phyloP scores from a whole-genome alignment of 208 protist species.

The Leishmania major region DNA sequence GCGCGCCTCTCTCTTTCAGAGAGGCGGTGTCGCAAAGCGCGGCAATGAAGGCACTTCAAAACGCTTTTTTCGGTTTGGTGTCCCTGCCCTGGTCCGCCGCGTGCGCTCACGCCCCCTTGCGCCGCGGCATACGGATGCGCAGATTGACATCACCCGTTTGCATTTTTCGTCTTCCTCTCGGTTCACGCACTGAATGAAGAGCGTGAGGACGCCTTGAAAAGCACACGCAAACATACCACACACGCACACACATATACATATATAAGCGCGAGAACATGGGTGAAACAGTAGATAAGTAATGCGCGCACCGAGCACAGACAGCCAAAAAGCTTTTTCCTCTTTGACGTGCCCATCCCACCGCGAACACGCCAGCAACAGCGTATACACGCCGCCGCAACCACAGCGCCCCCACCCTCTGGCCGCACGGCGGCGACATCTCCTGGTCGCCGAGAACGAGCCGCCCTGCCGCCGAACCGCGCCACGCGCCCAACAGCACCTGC shows the following conservation, averaged over 20 bases:
- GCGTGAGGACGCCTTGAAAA: background rate
- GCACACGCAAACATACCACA: background rate
- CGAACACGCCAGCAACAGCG: too few species aligned
- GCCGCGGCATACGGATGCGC: background rate
- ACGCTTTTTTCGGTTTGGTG: too few species aligned
- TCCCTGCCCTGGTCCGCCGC: background rate
- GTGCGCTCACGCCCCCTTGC: background rate
- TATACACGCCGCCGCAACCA: background rate
- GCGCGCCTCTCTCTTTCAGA: background rate
- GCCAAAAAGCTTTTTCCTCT: background rate
- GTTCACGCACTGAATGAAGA: background rate
- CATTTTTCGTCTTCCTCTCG: background rate
- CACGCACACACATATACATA: background rate
- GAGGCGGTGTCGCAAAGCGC: background rate
- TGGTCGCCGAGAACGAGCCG: background rate
- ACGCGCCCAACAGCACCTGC: background rate
- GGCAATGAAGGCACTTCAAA: background rate
- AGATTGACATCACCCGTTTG: background rate
- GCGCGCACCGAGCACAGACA: background rate
- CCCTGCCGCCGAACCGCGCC: too few species aligned
- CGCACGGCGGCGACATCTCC: background rate
- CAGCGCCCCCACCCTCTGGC: too few species aligned
- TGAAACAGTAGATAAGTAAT: background rate
- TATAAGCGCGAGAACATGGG: background rate
- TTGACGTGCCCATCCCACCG: too few species aligned